Percentiles rank a stretch among this genome's conserved stretches.
These are phyloP conservation scores for Pestalotiopsis fici DNA, from an alignment of 2,329 filamentous ascomycete genomes.

Conservation along the genomic window DNA sequence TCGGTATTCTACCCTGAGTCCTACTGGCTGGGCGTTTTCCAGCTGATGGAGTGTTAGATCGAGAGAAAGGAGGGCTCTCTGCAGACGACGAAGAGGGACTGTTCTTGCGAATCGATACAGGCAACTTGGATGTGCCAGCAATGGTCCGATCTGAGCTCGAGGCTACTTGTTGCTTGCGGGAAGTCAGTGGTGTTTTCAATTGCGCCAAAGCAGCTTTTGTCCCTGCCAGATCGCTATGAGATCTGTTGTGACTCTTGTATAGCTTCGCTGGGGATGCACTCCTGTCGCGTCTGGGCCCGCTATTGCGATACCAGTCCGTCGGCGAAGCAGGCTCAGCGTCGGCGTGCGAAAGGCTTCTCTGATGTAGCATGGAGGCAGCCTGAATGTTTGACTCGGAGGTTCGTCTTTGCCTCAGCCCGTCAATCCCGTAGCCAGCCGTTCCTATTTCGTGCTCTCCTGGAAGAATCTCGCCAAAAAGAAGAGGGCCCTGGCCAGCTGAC, in stretches of 20 bases:
- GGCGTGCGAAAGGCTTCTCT: slow-evolving; percentile 57
- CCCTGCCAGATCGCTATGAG: slow-evolving; percentile 62
- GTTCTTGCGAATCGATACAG: slow-evolving; percentile 46
- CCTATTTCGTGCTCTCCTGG: slow-evolving; percentile 56
- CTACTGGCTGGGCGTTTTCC: slow-evolving; percentile 40
- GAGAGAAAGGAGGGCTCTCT: slow-evolving; percentile 52
- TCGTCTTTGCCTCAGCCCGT: slow-evolving; percentile 53
- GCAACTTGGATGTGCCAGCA: slow-evolving; percentile 41
- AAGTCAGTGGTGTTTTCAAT: slow-evolving; percentile 30
- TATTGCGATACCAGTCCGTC: slow-evolving; percentile 46
- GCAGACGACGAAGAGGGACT: slow-evolving; percentile 45
- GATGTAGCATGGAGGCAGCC: slow-evolving; percentile 46
- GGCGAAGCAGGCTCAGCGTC: slow-evolving; percentile 64
- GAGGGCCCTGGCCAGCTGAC: slow-evolving; percentile 44
- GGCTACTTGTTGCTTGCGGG: slow-evolving; percentile 30
- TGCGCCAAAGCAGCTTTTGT: slow-evolving; percentile 29
- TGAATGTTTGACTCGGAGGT: slow-evolving; percentile 73
- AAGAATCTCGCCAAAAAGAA: slow-evolving; percentile 76
- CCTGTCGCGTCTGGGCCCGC: slow-evolving; percentile 18
- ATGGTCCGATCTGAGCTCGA: slow-evolving; percentile 30
- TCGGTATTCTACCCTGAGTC: slow-evolving; percentile 39
- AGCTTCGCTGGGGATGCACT: slow-evolving; percentile 25
- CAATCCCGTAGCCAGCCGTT: slow-evolving; percentile 63
- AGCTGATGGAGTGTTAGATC: slow-evolving; percentile 57
- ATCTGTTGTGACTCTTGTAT: slow-evolving; percentile 47